These are phyloP conservation scores for Ceratobasidium sp. DNA, from an alignment of 1,284 basidiomycete genomes.

Conservation along the genomic window DNA sequence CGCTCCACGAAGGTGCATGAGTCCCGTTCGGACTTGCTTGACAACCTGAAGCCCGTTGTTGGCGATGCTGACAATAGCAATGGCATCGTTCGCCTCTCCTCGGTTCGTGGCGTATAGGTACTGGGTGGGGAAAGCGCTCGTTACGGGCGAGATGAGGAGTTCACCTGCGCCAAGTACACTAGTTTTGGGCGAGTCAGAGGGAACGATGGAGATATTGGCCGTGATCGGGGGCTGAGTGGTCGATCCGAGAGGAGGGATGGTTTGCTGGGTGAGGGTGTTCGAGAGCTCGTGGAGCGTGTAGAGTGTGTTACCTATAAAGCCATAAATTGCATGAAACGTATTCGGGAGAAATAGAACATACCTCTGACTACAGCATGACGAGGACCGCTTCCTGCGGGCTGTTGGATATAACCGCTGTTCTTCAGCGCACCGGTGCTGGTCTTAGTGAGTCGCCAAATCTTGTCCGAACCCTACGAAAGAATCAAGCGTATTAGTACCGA, in stretches of 20 bases:
- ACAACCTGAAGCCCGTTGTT: constrained; percentile 57
- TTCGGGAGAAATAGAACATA: too few species aligned
- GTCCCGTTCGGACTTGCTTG: constrained; percentile 71
- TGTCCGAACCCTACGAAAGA: background rate
- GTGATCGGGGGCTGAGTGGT: constrained; percentile 14
- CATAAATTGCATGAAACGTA: too few species aligned
- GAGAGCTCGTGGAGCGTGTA: constrained; percentile 37
- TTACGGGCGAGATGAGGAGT: constrained; percentile 37
- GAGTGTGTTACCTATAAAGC: background rate
- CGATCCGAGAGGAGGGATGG: constrained; percentile 41
- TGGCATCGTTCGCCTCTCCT: constrained; percentile 44
- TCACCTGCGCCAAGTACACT: constrained; percentile 1
- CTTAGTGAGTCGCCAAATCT: constrained; percentile 51
- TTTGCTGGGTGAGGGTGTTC: constrained; percentile 48
- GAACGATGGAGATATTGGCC: constrained; percentile 40
- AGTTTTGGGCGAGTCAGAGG: constrained; percentile 34
- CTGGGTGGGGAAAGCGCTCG: constrained; percentile 34
- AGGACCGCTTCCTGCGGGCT: too few species aligned
- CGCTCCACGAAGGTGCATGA: constrained; percentile 75
- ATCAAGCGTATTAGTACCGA: too few species aligned
- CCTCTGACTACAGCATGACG: constrained; percentile 63
- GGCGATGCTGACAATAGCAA: constrained; percentile 23
- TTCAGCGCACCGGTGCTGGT: constrained; percentile 59
- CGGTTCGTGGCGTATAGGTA: constrained; percentile 48
- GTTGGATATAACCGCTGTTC: constrained; percentile 70